phyloP scores from a whole-genome alignment of 106 monocot genomes.

The Ottelia alismoides region DNA sequence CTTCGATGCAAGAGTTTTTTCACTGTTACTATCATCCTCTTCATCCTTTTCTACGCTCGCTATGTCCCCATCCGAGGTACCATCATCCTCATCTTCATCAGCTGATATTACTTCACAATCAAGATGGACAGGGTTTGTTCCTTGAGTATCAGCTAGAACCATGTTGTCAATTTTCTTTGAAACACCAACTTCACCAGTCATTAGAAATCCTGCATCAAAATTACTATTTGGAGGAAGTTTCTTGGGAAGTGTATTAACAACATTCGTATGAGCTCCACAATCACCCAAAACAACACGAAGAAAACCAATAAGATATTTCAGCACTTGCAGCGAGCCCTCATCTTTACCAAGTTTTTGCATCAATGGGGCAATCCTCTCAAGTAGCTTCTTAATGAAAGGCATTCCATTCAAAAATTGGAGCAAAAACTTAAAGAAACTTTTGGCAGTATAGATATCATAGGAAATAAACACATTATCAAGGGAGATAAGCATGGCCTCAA shows the following conservation, averaged over 20 bases:
- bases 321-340: slow-evolving; percentile 39
- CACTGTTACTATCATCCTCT: slow-evolving; percentile 78
- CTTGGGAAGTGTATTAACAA: slow-evolving; percentile 24
- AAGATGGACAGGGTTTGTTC: slow-evolving; percentile 30
- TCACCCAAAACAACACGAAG: slow-evolving; percentile 53
- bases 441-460: slow-evolving; percentile 58
- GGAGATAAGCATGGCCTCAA: slow-evolving; percentile 57
- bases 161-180: slow-evolving; percentile 57
- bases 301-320: slow-evolving; percentile 81
- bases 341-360: slow-evolving; percentile 55
- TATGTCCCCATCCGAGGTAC: slow-evolving; percentile 89
- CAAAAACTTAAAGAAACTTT: slow-evolving; percentile 67
- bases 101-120: slow-evolving; percentile 85
- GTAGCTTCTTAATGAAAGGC: slow-evolving; percentile 38
- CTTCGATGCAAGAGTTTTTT: slow-evolving; percentile 78
- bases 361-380: slow-evolving; percentile 48
- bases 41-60: slow-evolving; percentile 84
- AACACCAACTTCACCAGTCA: slow-evolving; percentile 29
- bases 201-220: slow-evolving; percentile 35
- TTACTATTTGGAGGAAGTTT: slow-evolving; percentile 33
- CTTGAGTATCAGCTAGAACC: slow-evolving; percentile 44
- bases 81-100: slow-evolving; percentile 98
- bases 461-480: slow-evolving; percentile 70
- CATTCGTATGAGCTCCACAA: slow-evolving; percentile 24
- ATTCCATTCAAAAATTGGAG: slow-evolving; percentile 55